Evolutionary conservation across 202 grass and related monocot species (phyloP), one percentile per base, ranked within the genome.

Genomic region (Schoenoplectus tabernaemontani): DNA sequence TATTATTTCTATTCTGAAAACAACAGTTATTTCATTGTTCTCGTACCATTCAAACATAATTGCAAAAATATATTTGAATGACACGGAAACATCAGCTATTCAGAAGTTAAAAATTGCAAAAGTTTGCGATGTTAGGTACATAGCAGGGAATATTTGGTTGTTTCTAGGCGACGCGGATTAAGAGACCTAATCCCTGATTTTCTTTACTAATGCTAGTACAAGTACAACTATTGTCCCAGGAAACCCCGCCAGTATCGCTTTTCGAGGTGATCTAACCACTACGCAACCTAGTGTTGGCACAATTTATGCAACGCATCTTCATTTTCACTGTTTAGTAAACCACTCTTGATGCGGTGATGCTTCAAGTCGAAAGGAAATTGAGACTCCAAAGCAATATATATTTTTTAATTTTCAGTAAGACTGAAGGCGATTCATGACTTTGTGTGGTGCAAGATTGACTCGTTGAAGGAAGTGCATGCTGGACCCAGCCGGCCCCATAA

Each of bases 141-240:
- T 69, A 44, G 7, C 65, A 69, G 65, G 32, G 63, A 69, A 28
- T 72, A 46, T 15, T 26, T 7, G 23, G 43, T 48, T 23, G 11
- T 16, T 47, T 72, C 3, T 48, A 72, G 10, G 23, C 43, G 13
- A 20, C 23, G 42, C 42, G 3, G 68, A 72, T 72, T 50, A 72
- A 50, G 68, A 72, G 43, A 72, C 42, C 68, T 50, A 72, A 72
- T 72, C 42, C 22, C 68, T 30, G 43, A 17, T 59, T 58, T 77
- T 12, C 1, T 58, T 77, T 11, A 17, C 30, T 32, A 57, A 39
- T 77, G 73, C 50, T 9, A 3, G 73, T 23, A 22, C 8, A 2
- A 64, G 3, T 33, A 37, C n/a, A n/a, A n/a, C n/a, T n/a, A n/a
- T n/a, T n/a, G 8, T 17, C 2, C 19, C 9, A 30, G 42, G 44